Base-by-base conservation (phyloP, 176 grass and related monocot genomes). In the Poa pratensis region DNA sequence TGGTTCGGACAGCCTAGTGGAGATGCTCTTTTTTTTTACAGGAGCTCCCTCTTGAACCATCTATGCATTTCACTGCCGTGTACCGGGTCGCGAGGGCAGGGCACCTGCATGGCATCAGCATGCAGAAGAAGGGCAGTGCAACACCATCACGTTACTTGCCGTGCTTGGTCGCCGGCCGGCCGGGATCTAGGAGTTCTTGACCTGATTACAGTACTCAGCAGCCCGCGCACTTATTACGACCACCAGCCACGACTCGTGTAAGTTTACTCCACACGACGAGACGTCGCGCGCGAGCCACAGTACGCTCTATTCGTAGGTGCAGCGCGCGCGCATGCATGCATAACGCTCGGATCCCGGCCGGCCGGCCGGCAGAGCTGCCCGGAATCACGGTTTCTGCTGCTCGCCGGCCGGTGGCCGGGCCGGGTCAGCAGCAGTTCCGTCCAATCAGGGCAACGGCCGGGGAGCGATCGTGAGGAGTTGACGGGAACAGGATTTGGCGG, bases 391-490 rank as follows among this genome's bases (percentile, higher is more conserved):
- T 20, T 61, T 51, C 26, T 84, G 72, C 82, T 1, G 46, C 79
- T 37, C 46, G 79, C 64, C 55, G 57, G 8, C 40, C 43, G 70
- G 70, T 26, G 72, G 34, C 34, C 34, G 34, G 34, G 34, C 34
- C 34, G 34, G 34, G 40, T 81, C 16, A 48, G 51, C 32, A 6
- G 28, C 52, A 10, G 8, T 39, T 55, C 75, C 76, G 57, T 62
- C 55, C n/a, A 28, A 63, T 63, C 32, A 32, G 15, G 64, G 52
- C n/a, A 43, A 52, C 51, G 5, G 80, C 20, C 39, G 23, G 57
- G 76, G 69, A 43, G 53, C 23, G 16, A 79, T 46, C 52, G 68
- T 32, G 67, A 59, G 81, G 82, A 75, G 69, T 63, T 75, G 82
- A 76, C 71, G 59, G 45, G n/a, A 49, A 40, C 57, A 50, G 5